Conservation (phyloP, 805 yeast species). For the Myxozyma mucilagina region DNA sequence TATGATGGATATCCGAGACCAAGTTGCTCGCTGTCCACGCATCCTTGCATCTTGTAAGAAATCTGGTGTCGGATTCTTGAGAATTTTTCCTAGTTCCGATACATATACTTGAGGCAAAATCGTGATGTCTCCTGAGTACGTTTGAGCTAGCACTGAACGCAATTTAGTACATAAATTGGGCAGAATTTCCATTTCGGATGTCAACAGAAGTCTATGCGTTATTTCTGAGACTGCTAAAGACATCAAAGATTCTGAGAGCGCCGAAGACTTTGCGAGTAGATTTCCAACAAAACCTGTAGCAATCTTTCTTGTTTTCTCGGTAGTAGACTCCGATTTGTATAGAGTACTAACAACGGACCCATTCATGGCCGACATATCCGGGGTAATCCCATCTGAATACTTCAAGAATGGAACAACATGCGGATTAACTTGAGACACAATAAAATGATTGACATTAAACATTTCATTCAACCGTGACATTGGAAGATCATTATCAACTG, state of each 20-base stretch:
- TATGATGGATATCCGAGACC: slow-evolving; percentile 88
- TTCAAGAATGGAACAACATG: slow-evolving; percentile 84
- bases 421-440: slow-evolving; percentile 96
- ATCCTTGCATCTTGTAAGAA: slow-evolving; percentile 67
- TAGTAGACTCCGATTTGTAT: background rate
- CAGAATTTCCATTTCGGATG: slow-evolving; percentile 74
- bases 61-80: slow-evolving; percentile 79
- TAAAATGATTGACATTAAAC: slow-evolving; percentile 96
- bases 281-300: slow-evolving; percentile 7
- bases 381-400: slow-evolving; percentile 2
- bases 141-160: slow-evolving; percentile 76
- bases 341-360: background rate
- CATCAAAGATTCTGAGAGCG: slow-evolving; percentile 13
- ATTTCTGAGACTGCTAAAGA: slow-evolving; percentile 61
- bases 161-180: slow-evolving; percentile 71
- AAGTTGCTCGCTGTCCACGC: slow-evolving; percentile 87
- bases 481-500: slow-evolving; percentile 93
- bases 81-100: slow-evolving; percentile 59
- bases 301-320: background rate
- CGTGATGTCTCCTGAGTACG: slow-evolving; percentile 91
- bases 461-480: slow-evolving; percentile 86
- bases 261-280: slow-evolving; percentile 8
- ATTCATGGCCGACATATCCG: slow-evolving; percentile 1
- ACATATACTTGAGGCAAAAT: slow-evolving; percentile 73
- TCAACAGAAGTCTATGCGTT: slow-evolving; percentile 71